Evolutionary conservation across 2,329 filamentous ascomycete genomes (phyloP), one percentile per base, ranked within the genome.

Genomic region (Rosellinia necatrix): DNA sequence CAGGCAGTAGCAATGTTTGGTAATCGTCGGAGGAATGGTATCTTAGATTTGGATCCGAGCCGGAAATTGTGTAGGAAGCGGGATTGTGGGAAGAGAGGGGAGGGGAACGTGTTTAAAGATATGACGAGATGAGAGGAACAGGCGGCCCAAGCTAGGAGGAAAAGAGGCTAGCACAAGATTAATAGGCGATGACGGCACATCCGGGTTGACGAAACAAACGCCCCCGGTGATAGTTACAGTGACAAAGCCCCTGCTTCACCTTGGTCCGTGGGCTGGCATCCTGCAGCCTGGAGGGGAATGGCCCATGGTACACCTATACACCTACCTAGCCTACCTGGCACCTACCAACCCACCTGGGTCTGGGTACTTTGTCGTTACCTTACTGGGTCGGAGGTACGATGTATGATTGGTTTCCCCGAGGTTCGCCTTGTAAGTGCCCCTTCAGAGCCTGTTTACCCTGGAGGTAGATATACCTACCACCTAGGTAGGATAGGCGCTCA

Each of bases 171-270:
- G 61, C 49, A 51, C 40, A 13, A 44, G 38, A 53, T 51, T 40
- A 52, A 25, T 30, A 50, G 35, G 53, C 56, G 57, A 64, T 64
- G 64, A 64, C 59, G 61, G 61, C 59, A 65, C 59, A 59, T 53
- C 48, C 44, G 38, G 30, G 48, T 59, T n/a, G 56, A 61, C 56
- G 52, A 61, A 53, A 50, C 49, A 42, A 37, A 34, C 29, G 24
- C 32, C 32, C n/a, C 3, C 15, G 32, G n/a, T 35, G 32, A 35
- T 35, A 35, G 32, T 13, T 35, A 15, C 32, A 13, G 13, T 35
- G 13, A 15, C 6, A 15, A 4, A 17, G 17, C 32, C 32, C 32
- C 32, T 35, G 32, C 32, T 35, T 35, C 32, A 35, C 32, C 32
- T 12, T 35, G 47, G 19, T 41, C 22, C 29, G 8, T 37, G 10